These are phyloP conservation scores for Volvox reticuliferus DNA, from an alignment of 139 green algal genomes.

Conservation along the genomic window DNA sequence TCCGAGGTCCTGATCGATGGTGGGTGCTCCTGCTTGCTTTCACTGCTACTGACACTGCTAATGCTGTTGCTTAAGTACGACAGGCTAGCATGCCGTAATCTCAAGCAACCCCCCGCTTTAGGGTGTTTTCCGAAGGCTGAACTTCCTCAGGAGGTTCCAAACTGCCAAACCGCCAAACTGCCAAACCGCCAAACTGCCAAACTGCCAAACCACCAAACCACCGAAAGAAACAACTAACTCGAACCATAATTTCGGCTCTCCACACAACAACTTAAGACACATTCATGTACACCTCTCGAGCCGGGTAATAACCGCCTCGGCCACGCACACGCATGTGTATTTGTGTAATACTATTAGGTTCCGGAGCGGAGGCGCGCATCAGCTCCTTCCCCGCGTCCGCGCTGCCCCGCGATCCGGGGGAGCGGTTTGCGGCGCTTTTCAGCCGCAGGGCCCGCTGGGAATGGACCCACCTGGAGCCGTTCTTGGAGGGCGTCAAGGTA, in stretches of 20 bases:
- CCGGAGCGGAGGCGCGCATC: conserved; percentile 41
- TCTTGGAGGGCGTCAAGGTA: conserved; percentile 66
- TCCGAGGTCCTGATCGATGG: conserved; percentile 60
- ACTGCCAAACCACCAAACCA: no score
- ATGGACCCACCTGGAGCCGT: conserved; percentile 69
- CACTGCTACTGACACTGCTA: no score
- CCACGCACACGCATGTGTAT: neutral
- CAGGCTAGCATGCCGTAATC: no score
- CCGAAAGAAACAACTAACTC: neutral
- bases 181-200: neutral
- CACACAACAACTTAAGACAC: neutral
- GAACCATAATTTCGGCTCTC: neutral
- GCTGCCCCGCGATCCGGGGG: conserved; percentile 64
- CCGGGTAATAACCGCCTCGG: neutral
- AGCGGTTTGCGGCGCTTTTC: conserved; percentile 78
- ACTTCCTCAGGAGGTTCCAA: no score
- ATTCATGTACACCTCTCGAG: neutral
- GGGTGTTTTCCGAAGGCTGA: no score
- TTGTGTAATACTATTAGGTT: conserved; percentile 22
- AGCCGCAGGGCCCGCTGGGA: conserved; percentile 62
- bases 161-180: neutral
- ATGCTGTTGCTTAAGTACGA: no score
- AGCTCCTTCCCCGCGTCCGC: conserved; percentile 50
- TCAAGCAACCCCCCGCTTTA: no score
- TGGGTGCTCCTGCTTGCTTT: neutral